Conservation (phyloP, 106 monocot species). For the Cymbidium sinense region DNA sequence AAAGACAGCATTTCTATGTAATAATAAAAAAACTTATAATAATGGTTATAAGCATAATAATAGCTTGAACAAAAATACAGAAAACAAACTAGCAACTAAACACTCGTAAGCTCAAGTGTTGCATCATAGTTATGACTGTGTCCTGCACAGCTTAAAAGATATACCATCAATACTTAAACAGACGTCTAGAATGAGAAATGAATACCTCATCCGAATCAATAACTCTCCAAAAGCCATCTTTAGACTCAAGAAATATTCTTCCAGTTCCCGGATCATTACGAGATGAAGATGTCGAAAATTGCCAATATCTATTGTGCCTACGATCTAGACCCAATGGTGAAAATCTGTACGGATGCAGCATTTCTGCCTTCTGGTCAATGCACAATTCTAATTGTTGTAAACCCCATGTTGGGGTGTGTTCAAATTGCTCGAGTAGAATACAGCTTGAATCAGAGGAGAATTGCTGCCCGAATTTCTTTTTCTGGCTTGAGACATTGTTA, state of each 20-base stretch:
- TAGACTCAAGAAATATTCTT: slow-evolving; percentile 92
- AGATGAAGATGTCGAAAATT: slow-evolving; percentile 82
- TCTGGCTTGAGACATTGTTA: slow-evolving; percentile 29
- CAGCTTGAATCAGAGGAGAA: slow-evolving; percentile 29
- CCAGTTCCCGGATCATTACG: slow-evolving; percentile 79
- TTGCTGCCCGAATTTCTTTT: slow-evolving; percentile 45
- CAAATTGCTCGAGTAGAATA: slow-evolving; percentile 43
- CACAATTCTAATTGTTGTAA: slow-evolving; percentile 71
- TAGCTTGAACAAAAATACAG: too few relatives aligned
- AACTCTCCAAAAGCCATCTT: slow-evolving; percentile 78
- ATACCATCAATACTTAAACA: neutral
- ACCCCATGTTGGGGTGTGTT: slow-evolving; percentile 52
- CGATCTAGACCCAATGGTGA: slow-evolving; percentile 91
- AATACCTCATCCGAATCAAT: slow-evolving; percentile 95
- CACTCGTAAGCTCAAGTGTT: too few relatives aligned
- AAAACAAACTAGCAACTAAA: too few relatives aligned
- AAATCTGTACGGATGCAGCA: slow-evolving; percentile 75
- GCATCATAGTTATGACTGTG: too few relatives aligned
- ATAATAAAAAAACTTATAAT: too few relatives aligned
- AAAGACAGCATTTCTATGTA: too few relatives aligned
- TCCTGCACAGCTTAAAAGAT: neutral
- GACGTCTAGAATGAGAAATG: neutral
- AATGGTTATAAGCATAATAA: too few relatives aligned
- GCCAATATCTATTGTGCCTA: slow-evolving; percentile 90
- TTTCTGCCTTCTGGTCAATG: slow-evolving; percentile 83